Conservation (phyloP, 352 stramenopile genomes). For the Globisporangium cylindrosporum region DNA sequence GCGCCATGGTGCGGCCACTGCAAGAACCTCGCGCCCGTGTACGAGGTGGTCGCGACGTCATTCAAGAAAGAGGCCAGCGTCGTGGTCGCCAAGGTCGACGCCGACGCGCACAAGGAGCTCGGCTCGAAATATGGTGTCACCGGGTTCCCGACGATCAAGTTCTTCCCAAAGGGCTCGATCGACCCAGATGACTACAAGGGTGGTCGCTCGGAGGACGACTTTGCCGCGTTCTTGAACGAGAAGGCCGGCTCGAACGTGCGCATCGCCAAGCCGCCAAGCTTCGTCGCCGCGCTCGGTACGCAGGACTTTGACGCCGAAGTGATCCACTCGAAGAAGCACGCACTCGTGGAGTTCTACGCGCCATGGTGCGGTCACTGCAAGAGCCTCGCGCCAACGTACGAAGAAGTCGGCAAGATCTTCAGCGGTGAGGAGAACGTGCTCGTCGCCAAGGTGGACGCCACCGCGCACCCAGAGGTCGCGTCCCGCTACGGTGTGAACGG, state of each 20-base stretch:
- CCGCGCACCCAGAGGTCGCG: conserved; percentile 54
- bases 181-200: conserved; percentile 84
- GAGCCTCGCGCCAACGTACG: conserved; percentile 85
- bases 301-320: conserved; percentile 78
- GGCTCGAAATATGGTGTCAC: conserved; percentile 81
- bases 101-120: conserved; percentile 81
- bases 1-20: conserved; percentile 76
- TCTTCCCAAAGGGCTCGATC: conserved; percentile 78
- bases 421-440: conserved; percentile 75
- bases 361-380: conserved; percentile 96
- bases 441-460: conserved; percentile 83
- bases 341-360: conserved; percentile 93
- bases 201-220: conserved; percentile 80
- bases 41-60: conserved; percentile 83
- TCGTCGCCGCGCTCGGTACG: conserved; percentile 57
- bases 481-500: conserved; percentile 84
- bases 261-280: conserved; percentile 64
- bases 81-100: conserved; percentile 89
- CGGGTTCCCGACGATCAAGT: conserved; percentile 94
- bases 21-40: conserved; percentile 70
- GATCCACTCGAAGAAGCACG: conserved; percentile 81
- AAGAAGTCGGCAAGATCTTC: conserved; percentile 77
- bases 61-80: conserved; percentile 87
- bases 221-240: conserved; percentile 74
- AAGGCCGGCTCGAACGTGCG: conserved; percentile 73